A percentile compares a stretch with the other conserved stretches of the same genome.
phyloP scores from a whole-genome alignment of 2,329 filamentous ascomycete genomes.

The Furcasterigmium furcatum region DNA sequence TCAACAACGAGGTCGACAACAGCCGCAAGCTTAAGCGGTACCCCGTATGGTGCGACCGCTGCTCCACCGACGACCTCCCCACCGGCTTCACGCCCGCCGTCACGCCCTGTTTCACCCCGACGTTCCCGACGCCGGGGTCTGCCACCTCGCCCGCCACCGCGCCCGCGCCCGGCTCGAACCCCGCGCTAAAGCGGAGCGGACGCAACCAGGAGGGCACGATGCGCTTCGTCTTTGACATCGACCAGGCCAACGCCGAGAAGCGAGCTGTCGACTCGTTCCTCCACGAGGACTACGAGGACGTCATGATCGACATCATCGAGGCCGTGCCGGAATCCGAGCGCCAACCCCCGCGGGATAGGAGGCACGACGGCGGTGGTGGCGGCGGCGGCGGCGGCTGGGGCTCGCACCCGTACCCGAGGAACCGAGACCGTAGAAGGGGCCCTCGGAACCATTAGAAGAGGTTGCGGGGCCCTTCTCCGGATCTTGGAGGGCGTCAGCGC shows the following conservation, averaged over 20 bases:
- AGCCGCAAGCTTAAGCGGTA: conserved; percentile 47
- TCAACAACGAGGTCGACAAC: conserved; percentile 77
- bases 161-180: conserved; percentile 21
- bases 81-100: conserved; percentile 20
- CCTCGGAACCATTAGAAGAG: background rate
- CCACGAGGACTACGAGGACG: conserved; percentile 72
- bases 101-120: conserved; percentile 3
- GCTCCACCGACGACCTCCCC: conserved; percentile 35
- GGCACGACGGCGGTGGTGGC: conserved; percentile 11
- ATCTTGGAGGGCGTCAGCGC: no score
- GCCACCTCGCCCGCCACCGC: conserved; percentile 36
- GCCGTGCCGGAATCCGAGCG: conserved; percentile 33
- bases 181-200: conserved; percentile 35
- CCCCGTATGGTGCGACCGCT: conserved; percentile 55
- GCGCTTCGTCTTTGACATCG: conserved; percentile 83
- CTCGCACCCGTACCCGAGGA: background rate
- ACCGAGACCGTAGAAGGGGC: background rate
- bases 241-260: conserved; percentile 70
- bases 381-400: no score
- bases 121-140: conserved; percentile 24
- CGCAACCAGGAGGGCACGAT: conserved; percentile 68
- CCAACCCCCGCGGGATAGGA: conserved; percentile 10
- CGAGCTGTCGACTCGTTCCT: conserved; percentile 66
- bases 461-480: no score
- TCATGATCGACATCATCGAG: conserved; percentile 75